Conservation (phyloP, 208 protist genomes). For the Leishmania martiniquensis region DNA sequence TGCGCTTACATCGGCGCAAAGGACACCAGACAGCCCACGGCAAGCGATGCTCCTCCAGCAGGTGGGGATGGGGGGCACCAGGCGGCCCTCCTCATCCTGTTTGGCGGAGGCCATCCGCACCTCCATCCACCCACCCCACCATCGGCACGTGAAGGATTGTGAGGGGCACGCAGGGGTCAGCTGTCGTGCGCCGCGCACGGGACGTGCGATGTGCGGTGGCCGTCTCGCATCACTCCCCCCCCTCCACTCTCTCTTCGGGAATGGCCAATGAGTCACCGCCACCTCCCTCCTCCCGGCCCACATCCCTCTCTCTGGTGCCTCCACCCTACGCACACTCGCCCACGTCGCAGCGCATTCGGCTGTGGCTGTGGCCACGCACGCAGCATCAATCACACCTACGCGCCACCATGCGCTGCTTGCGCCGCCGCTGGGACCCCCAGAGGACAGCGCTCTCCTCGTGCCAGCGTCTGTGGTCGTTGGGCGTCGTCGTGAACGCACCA, state of each 20-base stretch:
- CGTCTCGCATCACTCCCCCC: not conserved
- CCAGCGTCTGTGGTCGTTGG: constrained; percentile 15
- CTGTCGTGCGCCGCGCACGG: not conserved
- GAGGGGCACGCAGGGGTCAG: not conserved
- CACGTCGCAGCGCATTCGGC: not conserved
- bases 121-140: not conserved
- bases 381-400: not conserved
- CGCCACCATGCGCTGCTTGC: not conserved
- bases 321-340: not conserved
- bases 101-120: not conserved
- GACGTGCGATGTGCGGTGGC: not conserved
- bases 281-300: not conserved
- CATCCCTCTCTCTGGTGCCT: not conserved
- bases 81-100: not conserved
- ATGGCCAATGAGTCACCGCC: not conserved
- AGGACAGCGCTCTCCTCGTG: not conserved
- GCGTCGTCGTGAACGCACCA: not conserved
- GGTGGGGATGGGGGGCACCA: not conserved
- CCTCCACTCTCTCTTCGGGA: not conserved
- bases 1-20: not conserved
- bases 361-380: not conserved
- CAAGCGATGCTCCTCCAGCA: not conserved
- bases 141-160: not conserved
- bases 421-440: not conserved
- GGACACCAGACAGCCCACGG: not conserved